Conservation (phyloP, 108 stramenopile species). For the Tribonema minus region DNA sequence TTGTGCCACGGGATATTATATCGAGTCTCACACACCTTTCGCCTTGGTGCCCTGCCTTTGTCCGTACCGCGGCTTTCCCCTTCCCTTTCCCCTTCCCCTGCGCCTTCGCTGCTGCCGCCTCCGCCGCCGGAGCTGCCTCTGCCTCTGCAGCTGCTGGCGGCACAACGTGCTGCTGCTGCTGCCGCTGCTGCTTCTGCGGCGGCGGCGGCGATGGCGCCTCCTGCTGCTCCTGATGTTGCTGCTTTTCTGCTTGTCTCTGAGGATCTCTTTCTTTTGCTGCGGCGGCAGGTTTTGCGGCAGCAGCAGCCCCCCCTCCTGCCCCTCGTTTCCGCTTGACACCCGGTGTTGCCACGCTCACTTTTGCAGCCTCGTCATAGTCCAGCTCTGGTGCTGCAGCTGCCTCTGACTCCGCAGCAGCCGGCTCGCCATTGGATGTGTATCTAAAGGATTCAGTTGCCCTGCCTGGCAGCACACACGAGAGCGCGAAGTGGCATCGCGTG, state of each 20-base stretch:
- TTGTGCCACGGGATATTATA: no score
- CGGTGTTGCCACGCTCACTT: background rate
- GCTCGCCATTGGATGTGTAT: background rate
- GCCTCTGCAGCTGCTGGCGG: no score
- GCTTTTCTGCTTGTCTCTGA: background rate
- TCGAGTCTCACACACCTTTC: no score
- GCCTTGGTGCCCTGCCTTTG: no score
- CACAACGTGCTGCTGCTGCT: background rate
- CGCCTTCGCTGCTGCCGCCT: no score
- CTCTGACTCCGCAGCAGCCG: background rate
- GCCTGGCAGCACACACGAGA: background rate
- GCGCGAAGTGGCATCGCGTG: background rate
- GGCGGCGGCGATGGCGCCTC: background rate
- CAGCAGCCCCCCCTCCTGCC: background rate
- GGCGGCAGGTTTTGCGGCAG: no score
- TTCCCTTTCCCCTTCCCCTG: no score
- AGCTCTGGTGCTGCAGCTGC: background rate
- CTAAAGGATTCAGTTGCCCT: background rate
- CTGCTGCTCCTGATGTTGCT: background rate
- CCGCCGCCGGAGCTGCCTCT: no score
- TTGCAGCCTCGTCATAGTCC: constrained; percentile 2
- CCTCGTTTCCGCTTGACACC: background rate
- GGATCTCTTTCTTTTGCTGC: no score
- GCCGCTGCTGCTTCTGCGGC: background rate
- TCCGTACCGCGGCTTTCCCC: no score